phyloP scores from a whole-genome alignment of 208 protist genomes.

The Crithidia brevicula region DNA sequence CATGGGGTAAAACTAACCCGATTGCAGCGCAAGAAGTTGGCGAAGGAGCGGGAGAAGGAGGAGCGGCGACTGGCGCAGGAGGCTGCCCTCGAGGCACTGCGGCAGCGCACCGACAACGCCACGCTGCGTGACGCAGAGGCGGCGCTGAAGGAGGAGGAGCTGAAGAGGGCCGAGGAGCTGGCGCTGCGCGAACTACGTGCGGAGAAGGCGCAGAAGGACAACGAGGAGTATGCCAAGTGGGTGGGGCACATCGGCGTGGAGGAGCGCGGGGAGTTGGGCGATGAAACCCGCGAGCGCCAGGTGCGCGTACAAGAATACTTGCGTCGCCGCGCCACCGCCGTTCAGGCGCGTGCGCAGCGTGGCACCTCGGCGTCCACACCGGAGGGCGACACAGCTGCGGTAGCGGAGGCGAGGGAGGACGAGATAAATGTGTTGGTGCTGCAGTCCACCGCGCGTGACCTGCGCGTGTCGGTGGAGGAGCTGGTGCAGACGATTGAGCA shows the following conservation, averaged over 20 bases:
- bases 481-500: slow-evolving; percentile 64
- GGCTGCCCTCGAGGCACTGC: slow-evolving; percentile 40
- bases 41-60: slow-evolving; percentile 60
- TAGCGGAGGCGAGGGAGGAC: neutral
- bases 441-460: slow-evolving; percentile 51
- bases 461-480: slow-evolving; percentile 60
- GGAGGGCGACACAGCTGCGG: neutral
- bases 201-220: slow-evolving; percentile 54
- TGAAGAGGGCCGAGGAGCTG: slow-evolving; percentile 38
- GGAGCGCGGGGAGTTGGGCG: slow-evolving; percentile 68
- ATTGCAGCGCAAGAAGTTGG: slow-evolving; percentile 65
- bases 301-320: slow-evolving; percentile 41
- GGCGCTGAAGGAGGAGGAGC: slow-evolving; percentile 37
- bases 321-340: slow-evolving; percentile 27
- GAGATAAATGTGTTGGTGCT: slow-evolving; percentile 56
- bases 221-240: slow-evolving; percentile 77
- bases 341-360: slow-evolving; percentile 30
- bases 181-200: slow-evolving; percentile 67
- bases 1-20: slow-evolving; percentile 42
- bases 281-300: slow-evolving; percentile 45
- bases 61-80: slow-evolving; percentile 49
- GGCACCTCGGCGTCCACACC: neutral
- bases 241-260: slow-evolving; percentile 64
- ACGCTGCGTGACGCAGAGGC: slow-evolving; percentile 26
- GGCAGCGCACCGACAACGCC: slow-evolving; percentile 16